Conservation (phyloP, 176 grass and related monocot species). For the Cenchrus purpureus region DNA sequence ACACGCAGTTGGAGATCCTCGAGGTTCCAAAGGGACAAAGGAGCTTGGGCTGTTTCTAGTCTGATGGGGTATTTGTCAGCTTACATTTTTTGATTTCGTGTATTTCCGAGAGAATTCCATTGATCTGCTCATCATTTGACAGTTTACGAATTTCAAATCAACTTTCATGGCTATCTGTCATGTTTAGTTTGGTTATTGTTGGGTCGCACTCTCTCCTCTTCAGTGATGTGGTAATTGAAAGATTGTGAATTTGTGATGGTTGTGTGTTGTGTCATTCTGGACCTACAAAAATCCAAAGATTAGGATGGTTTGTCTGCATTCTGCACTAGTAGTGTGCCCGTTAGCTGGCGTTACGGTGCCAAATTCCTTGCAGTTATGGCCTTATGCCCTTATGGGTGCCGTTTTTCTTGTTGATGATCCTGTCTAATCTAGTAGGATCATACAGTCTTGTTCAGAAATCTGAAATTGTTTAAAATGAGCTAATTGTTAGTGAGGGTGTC, state of each 20-base stretch:
- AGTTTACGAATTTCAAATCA: not conserved
- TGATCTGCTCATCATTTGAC: not conserved
- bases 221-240: not conserved
- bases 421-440: not conserved
- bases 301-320: constrained; percentile 9
- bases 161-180: not conserved
- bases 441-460: not conserved
- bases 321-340: not conserved
- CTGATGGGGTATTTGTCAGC: not conserved
- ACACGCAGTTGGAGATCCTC: not conserved
- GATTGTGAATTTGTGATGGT: not conserved
- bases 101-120: not conserved
- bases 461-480: not conserved
- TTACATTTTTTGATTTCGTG: constrained; percentile 24
- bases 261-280: too few relatives aligned
- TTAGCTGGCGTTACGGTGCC: not conserved
- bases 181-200: not conserved
- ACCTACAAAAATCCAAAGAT: not conserved
- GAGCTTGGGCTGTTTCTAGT: not conserved
- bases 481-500: not conserved
- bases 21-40: too few relatives aligned
- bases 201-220: not conserved
- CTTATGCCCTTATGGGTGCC: not conserved
- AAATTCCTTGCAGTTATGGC: constrained; percentile 9
- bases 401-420: not conserved